A percentile compares a stretch with the other conserved stretches of the same genome.
Conservation (phyloP, 495 filamentous ascomycete species). For the Chaetomium cochliodes region DNA sequence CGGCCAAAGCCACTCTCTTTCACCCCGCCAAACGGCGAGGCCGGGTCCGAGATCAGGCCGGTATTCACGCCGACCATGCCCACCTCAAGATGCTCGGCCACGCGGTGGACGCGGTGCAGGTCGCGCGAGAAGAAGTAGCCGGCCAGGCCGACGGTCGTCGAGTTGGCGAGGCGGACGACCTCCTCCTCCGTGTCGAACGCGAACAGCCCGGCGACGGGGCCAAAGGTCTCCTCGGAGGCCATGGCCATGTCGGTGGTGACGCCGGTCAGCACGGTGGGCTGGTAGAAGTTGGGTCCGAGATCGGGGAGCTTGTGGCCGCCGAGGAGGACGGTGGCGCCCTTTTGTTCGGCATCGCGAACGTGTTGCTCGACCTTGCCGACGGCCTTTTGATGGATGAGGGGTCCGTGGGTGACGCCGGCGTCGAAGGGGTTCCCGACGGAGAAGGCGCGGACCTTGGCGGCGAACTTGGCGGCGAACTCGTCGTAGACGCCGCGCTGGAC, state of each 20-base stretch:
- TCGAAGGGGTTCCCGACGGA: constrained; percentile 75
- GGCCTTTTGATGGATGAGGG: constrained; percentile 75
- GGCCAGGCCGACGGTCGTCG: constrained; percentile 73
- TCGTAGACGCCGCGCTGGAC: constrained; percentile 79
- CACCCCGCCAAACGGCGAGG: constrained; percentile 86
- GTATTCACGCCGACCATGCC: constrained; percentile 91
- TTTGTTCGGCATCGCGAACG: constrained; percentile 70
- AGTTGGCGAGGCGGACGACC: constrained; percentile 75
- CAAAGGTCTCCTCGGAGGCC: constrained; percentile 82
- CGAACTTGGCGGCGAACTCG: constrained; percentile 67
- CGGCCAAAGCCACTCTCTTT: constrained; percentile 91
- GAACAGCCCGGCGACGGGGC: constrained; percentile 81
- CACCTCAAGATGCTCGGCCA: constrained; percentile 82
- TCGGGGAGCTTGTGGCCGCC: constrained; percentile 67
- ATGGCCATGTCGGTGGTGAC: constrained; percentile 80
- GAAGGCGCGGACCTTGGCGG: constrained; percentile 72
- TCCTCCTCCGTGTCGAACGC: constrained; percentile 80
- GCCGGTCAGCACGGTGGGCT: constrained; percentile 76
- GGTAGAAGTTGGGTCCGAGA: constrained; percentile 72
- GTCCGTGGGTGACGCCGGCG: constrained; percentile 71
- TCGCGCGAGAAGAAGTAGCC: constrained; percentile 86
- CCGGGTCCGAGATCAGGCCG: constrained; percentile 77
- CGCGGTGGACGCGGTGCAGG: constrained; percentile 66
- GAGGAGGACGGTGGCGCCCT: constrained; percentile 68
- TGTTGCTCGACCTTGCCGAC: constrained; percentile 74